A percentile compares a stretch with the other conserved stretches of the same genome.
Evolutionary conservation across 2,329 filamentous ascomycete genomes (phyloP).

Genomic region (Ciborinia camelliae): DNA sequence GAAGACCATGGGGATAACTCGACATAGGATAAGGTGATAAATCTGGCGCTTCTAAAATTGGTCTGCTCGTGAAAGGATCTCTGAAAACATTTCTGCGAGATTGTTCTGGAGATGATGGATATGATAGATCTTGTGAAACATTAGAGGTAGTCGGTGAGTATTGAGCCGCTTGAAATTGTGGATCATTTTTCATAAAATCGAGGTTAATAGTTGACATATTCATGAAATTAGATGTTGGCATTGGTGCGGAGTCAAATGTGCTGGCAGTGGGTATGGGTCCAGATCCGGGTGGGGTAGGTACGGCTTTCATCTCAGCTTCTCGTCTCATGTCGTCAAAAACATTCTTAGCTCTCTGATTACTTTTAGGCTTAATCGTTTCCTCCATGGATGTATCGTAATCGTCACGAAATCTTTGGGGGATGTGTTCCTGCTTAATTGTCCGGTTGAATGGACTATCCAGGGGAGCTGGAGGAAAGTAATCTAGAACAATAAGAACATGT

Average conservation of each 20-base stretch:
- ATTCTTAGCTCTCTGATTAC: slow-evolving; percentile 46
- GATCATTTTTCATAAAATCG: slow-evolving; percentile 42
- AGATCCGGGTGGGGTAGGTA: slow-evolving; percentile 56
- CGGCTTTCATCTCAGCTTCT: slow-evolving; percentile 50
- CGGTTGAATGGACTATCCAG: slow-evolving; percentile 58
- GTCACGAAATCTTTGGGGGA: slow-evolving; percentile 53
- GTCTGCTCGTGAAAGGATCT: slow-evolving; percentile 45
- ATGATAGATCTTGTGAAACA: slow-evolving; percentile 49
- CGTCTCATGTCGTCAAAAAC: slow-evolving; percentile 59
- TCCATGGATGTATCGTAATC: slow-evolving; percentile 64
- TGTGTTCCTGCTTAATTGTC: slow-evolving; percentile 34
- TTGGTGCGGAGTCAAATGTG: slow-evolving; percentile 50
- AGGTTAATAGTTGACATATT: slow-evolving; percentile 47
- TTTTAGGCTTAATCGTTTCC: slow-evolving; percentile 59
- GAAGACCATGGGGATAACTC: slow-evolving; percentile 21
- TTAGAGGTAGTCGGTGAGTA: slow-evolving; percentile 33
- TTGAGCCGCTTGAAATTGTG: slow-evolving; percentile 26
- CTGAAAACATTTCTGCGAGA: slow-evolving; percentile 46
- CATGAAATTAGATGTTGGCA: slow-evolving; percentile 56
- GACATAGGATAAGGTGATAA: slow-evolving; percentile 27
- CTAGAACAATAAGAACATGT: slow-evolving; percentile 41
- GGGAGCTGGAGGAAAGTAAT: slow-evolving; percentile 65
- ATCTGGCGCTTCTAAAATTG: slow-evolving; percentile 39
- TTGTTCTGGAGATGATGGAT: slow-evolving; percentile 50
- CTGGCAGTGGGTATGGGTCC: slow-evolving; percentile 45